Evolutionary conservation across 768 basidiomycete species (phyloP).

Genomic region (Amanita molliuscula): DNA sequence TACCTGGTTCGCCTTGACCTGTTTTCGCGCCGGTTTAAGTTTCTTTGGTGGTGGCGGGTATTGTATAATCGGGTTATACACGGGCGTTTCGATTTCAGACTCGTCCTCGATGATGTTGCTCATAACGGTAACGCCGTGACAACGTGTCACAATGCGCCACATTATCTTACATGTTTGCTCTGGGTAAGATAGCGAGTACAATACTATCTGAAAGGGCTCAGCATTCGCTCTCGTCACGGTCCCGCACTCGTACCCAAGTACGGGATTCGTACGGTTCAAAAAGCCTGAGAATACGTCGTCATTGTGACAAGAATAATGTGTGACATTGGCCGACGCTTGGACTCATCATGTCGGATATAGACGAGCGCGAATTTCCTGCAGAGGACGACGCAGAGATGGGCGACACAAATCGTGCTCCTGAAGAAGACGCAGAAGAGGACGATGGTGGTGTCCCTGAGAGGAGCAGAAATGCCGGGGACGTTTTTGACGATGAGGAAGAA

Average conservation of each 20-base stretch:
- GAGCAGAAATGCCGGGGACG: constrained; percentile 18
- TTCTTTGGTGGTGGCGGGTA: constrained; percentile 40
- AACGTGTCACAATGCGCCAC: background rate
- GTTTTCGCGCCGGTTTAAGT: constrained; percentile 85
- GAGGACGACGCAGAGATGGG: constrained; percentile 6
- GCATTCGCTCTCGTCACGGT: too few relatives aligned
- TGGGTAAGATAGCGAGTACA: too few relatives aligned
- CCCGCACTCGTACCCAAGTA: too few relatives aligned
- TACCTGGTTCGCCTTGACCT: constrained; percentile 85
- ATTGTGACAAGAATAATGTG: too few relatives aligned
- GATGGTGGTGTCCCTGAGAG: constrained; percentile 24
- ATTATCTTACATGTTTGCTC: too few relatives aligned
- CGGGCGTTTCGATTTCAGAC: constrained; percentile 1
- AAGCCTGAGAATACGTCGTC: too few relatives aligned
- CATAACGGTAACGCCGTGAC: background rate
- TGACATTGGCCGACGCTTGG: background rate
- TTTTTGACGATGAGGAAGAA: constrained; percentile 29
- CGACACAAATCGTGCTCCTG: background rate
- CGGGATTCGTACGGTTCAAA: too few relatives aligned
- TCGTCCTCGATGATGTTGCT: background rate
- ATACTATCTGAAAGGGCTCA: too few relatives aligned
- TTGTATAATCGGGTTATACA: background rate
- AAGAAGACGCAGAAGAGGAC: background rate
- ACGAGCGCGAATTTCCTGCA: constrained; percentile 10
- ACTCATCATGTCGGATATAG: constrained; percentile 7